Conservation (phyloP, 108 stramenopile species). For the Mayamaea pseudoterrestris region DNA sequence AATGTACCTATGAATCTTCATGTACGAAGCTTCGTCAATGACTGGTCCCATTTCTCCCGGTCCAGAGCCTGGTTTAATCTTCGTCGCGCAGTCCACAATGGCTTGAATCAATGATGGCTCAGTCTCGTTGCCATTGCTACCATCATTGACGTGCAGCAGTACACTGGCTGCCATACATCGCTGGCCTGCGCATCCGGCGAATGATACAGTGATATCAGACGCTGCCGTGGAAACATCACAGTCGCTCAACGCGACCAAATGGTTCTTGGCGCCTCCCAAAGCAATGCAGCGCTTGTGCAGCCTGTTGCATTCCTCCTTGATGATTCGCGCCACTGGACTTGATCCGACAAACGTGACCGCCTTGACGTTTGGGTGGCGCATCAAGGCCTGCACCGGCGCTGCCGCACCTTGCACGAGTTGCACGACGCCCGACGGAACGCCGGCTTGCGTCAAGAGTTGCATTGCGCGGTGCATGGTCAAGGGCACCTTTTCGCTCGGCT, state of each 20-base stretch:
- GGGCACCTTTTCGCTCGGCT: conserved; percentile 88
- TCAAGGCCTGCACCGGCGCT: conserved; percentile 37
- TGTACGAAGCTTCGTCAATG: conserved; percentile 65
- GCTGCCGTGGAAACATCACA: conserved; percentile 79
- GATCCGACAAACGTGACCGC: conserved; percentile 95
- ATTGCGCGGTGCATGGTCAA: conserved; percentile 62
- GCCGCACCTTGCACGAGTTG: conserved; percentile 63
- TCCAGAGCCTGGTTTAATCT: conserved; percentile 59
- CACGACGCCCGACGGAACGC: conserved; percentile 80
- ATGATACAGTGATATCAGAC: conserved; percentile 82
- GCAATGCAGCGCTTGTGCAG: conserved; percentile 86
- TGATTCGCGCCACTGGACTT: conserved; percentile 71
- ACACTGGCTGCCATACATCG: conserved; percentile 94
- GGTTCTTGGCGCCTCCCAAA: conserved; percentile 95
- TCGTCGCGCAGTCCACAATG: conserved; percentile 57
- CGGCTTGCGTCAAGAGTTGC: conserved; percentile 51
- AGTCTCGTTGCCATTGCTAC: conserved; percentile 30
- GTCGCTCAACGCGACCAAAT: conserved; percentile 86
- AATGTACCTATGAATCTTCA: conserved; percentile 78
- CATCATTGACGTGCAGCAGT: conserved; percentile 63
- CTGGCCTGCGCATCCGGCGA: conserved; percentile 86
- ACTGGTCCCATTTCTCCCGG: conserved; percentile 89
- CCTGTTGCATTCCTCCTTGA: conserved; percentile 52
- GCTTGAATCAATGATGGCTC: conserved; percentile 51
- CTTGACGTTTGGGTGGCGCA: conserved; percentile 51